Evolutionary conservation across 371 early-diverging fungal genomes (phyloP), one percentile per base, ranked within the genome.

Genomic region (Rhizoclosmatium hyalinum): DNA sequence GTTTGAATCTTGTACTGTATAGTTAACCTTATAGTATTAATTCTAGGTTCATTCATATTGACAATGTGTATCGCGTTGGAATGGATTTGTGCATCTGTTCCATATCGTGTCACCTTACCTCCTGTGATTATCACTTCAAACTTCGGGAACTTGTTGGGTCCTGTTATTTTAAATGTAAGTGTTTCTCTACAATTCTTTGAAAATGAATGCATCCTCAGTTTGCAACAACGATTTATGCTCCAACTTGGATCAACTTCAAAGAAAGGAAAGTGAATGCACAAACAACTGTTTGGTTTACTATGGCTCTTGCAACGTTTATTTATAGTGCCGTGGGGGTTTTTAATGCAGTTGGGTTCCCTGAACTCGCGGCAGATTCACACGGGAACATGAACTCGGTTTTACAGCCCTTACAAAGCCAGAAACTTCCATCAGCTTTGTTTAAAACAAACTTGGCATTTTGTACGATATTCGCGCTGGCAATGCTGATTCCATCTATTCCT

Each of bases 401-500:
- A 6, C 47, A 63, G 3, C 21, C 75, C 17, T 54, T 80, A 1
- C 58, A 68, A 32, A 42, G 2, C 32, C 8, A 79, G 72, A 2
- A 65, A 74, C 17, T 43, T 41, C 19, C 54, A 73, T 39, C 58
- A 58, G n/a, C 58, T 58, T 21, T 84, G 87, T 8, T 93, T 91
- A 73, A 68, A 88, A 82, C 89, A 32, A 85, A 92, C 2, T 80
- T 84, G 62, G 84, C 88, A 19, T 88, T 91, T 3, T 85, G 88
- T 14, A 93, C 92, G 74, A 69, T 90, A 10, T 94, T 93, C 75
- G 87, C 92, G 0, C 78, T 93, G 45, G 90, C 88, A 5, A 91
- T 90, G 67, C 87, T 94, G 6, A 83, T 93, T 54, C 90, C 93
- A 3, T 87, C 91, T 14, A 92, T 94, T 66, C 93, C 94, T 1